Conservation (phyloP, 306 rosid species). For the Pueraria montana region DNA sequence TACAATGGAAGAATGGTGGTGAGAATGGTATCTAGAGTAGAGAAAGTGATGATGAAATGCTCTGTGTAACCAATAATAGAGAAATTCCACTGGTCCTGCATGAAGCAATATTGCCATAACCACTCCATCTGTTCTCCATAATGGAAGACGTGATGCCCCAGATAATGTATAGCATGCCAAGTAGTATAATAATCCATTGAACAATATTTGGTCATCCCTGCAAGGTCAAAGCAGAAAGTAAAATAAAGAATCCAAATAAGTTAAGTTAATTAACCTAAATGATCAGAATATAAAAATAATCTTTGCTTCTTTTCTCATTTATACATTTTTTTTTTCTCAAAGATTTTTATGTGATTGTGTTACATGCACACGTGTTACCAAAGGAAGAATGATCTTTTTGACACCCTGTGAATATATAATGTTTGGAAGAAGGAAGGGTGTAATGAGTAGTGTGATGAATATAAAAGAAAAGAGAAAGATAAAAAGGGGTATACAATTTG, state of each 20-base stretch:
- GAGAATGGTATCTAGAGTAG: constrained; percentile 78
- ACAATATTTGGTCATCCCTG: constrained; percentile 83
- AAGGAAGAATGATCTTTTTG: no score
- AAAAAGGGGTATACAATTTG: no score
- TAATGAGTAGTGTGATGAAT: background rate
- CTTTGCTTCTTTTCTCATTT: no score
- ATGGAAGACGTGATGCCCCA: constrained; percentile 49
- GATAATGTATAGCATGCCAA: constrained; percentile 7
- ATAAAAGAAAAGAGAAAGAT: background rate
- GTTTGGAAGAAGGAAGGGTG: no score
- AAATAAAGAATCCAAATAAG: background rate
- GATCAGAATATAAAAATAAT: no score
- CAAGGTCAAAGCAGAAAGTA: background rate
- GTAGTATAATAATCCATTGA: constrained; percentile 59
- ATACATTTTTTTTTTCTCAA: no score
- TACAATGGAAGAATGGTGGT: constrained; percentile 61
- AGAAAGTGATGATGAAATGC: constrained; percentile 83
- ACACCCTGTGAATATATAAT: no score
- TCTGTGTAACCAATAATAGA: constrained; percentile 83
- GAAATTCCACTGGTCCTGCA: constrained; percentile 72
- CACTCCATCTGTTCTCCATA: constrained; percentile 67
- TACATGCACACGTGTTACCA: no score
- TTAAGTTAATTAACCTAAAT: no score
- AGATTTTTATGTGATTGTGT: no score
- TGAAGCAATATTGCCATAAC: constrained; percentile 57